These are phyloP conservation scores for Lactifluus rugatus DNA, from an alignment of 768 basidiomycete species.

Conservation along the genomic window DNA sequence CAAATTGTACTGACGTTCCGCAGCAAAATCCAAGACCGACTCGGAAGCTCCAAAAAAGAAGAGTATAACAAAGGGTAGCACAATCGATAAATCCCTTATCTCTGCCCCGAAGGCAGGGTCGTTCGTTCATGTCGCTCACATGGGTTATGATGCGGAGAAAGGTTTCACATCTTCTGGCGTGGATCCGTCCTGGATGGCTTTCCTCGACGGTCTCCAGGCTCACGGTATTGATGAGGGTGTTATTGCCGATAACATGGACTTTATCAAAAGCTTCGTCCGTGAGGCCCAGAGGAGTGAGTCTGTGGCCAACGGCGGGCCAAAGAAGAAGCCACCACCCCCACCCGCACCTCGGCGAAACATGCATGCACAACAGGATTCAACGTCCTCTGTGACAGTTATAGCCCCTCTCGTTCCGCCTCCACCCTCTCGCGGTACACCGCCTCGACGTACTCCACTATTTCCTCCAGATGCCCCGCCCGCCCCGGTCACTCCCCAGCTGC, in stretches of 20 bases:
- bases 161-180: constrained; percentile 84
- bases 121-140: constrained; percentile 88
- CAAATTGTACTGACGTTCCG: background rate
- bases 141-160: constrained; percentile 83
- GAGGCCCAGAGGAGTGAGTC: constrained; percentile 31
- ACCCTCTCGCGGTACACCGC: constrained; percentile 25
- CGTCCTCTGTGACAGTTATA: constrained; percentile 22
- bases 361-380: constrained; percentile 24
- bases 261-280: constrained; percentile 76
- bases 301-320: constrained; percentile 12
- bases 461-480: constrained; percentile 21
- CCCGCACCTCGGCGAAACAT: constrained; percentile 29
- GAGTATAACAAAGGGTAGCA: constrained; percentile 52
- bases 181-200: constrained; percentile 78
- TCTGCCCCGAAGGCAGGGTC: constrained; percentile 69
- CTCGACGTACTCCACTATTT: constrained; percentile 25
- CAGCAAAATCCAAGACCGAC: constrained; percentile 36
- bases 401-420: constrained; percentile 42
- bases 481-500: constrained; percentile 25
- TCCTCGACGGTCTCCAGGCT: constrained; percentile 56
- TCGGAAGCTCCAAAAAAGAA: constrained; percentile 45
- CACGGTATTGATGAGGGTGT: constrained; percentile 59
- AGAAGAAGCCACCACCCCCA: constrained; percentile 28
- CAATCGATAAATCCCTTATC: constrained; percentile 89
- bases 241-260: constrained; percentile 73